phyloP scores from a whole-genome alignment of 2,329 filamentous ascomycete species.

The Talaromyces sp. region DNA sequence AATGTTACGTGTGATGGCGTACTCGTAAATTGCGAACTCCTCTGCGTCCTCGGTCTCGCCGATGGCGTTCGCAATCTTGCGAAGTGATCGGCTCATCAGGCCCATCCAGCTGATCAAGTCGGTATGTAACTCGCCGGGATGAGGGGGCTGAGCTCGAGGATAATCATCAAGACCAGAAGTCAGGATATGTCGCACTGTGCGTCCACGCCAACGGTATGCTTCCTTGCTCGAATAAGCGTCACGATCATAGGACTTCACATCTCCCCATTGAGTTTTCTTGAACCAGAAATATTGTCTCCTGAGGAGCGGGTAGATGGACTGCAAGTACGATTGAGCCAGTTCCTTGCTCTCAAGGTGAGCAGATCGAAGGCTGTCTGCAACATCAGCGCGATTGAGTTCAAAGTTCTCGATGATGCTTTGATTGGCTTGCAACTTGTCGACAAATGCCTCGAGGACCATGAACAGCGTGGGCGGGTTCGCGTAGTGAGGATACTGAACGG shows the following conservation, averaged over 20 bases:
- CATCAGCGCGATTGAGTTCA: conserved; percentile 21
- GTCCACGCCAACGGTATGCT: conserved; percentile 90
- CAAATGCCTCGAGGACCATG: conserved; percentile 76
- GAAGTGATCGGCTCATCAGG: conserved; percentile 85
- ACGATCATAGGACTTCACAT: conserved; percentile 86
- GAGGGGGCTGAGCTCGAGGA: conserved; percentile 84
- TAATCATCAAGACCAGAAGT: conserved; percentile 96
- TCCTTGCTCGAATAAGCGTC: conserved; percentile 84
- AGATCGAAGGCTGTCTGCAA: conserved; percentile 51
- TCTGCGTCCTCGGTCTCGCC: conserved; percentile 69
- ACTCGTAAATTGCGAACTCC: conserved; percentile 65
- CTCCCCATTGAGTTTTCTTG: conserved; percentile 81
- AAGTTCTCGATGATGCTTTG: conserved; percentile 24
- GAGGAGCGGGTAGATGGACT: conserved; percentile 75
- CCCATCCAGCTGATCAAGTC: conserved; percentile 96
- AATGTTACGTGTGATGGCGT: conserved; percentile 77
- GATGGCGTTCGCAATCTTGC: conserved; percentile 72
- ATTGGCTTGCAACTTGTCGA: conserved; percentile 64
- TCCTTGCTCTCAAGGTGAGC: conserved; percentile 64
- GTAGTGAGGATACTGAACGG: conserved; percentile 93
- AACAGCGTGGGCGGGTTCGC: conserved; percentile 95
- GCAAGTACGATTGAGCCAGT: conserved; percentile 65
- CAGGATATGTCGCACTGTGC: conserved; percentile 78
- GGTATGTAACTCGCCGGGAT: conserved; percentile 90
- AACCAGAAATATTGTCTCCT: conserved; percentile 94